phyloP scores from a whole-genome alignment of 2,329 filamentous ascomycete species.

The Sarocladium oryzae region DNA sequence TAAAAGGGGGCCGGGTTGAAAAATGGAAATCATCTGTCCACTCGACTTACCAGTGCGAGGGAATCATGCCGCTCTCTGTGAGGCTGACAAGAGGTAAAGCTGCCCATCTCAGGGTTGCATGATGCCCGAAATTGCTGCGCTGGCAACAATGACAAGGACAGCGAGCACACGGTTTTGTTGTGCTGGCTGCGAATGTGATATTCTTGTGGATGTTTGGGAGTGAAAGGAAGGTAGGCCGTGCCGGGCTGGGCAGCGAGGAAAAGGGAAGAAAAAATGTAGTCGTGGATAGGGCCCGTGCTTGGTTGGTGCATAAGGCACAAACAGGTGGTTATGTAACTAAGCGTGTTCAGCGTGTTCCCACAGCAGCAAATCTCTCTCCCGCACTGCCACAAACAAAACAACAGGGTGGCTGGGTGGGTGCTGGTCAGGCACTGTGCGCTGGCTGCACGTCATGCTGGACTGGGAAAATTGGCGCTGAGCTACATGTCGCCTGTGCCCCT shows the following conservation, averaged over 20 bases:
- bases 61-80: no score
- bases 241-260: not conserved
- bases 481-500: constrained; percentile 20
- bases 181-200: no score
- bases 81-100: not conserved
- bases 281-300: constrained; percentile 1
- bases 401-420: no score
- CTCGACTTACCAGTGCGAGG: no score
- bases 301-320: not conserved
- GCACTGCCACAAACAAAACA: no score
- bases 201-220: no score
- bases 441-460: constrained; percentile 16
- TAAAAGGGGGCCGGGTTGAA: no score
- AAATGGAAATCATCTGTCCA: no score
- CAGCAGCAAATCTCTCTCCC: not conserved
- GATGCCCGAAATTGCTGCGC: not conserved
- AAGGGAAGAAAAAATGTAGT: not conserved
- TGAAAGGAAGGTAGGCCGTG: not conserved
- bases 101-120: not conserved
- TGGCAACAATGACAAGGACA: no score
- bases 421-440: not conserved
- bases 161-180: no score
- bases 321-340: not conserved
- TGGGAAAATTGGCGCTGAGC: constrained; percentile 23
- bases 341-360: not conserved